Base-by-base conservation (phyloP, 495 filamentous ascomycete species). In the Aspergillus wentii region DNA sequence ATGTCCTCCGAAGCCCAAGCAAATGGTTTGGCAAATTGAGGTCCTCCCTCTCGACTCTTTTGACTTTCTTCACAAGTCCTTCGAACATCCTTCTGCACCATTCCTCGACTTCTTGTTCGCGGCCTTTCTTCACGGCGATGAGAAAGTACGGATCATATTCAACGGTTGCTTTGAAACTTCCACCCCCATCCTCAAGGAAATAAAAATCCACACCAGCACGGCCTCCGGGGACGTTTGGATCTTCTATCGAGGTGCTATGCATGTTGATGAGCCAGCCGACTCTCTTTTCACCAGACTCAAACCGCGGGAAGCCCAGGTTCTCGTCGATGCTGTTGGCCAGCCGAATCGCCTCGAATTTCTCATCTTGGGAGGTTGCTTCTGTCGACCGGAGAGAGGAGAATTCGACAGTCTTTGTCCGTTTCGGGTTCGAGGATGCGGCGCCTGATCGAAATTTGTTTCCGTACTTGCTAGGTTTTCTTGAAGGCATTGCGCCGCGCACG, bases 91-190 rank as follows among this genome's bases (percentile, higher is more conserved):
- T 71, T 46, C 86, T 80, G 49, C 87, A 76, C 89, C 91, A 99
- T 62, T 97, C 92, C 56, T 99, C 92, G 0, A 94, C 92, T 58
- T 99, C 92, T 41, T 78, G 72, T 59, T 99, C 94, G 48, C 82
- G 81, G 1, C 86, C 86, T 51, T 80, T 87, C 57, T 88, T 89
- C 13, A 90, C 85, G 3, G 89, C 89, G 38, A 99, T 79, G 30
- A 97, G 66, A 46, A 99, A 94, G 62, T 99, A 99, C 18, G 92
- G 92, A 57, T 96, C 89, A 54, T 95, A 95, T 60, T 94, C 86
- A 41, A 97, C 68, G 14, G 91, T 96, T 27, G 92, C 90, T 61
- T 97, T 97, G 74, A 97, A 99, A 17, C 86, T 95, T 16, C 77
- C 76, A 8, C 91, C 90, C 52, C 90, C 86, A 38, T 96, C 88